Conservation (phyloP, 2,329 filamentous ascomycete genomes). For the Stromatinia cepivora region DNA sequence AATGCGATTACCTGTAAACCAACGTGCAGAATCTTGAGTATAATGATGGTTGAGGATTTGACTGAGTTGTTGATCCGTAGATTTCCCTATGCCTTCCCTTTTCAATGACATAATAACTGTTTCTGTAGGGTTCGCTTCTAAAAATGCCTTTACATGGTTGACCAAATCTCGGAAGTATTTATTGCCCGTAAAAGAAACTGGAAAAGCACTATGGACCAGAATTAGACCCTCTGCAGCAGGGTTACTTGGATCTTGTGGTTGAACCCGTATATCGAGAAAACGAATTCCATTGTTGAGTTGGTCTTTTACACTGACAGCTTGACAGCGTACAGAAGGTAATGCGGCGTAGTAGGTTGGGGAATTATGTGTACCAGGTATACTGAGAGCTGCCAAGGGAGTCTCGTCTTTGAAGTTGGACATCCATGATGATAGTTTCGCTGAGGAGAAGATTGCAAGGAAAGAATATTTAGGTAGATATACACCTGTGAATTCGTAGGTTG, state of each 20-base stretch:
- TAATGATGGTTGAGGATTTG: conserved; percentile 74
- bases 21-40: conserved; percentile 58
- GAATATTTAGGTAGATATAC: conserved; percentile 61
- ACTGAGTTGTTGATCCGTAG: conserved; percentile 76
- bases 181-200: conserved; percentile 76
- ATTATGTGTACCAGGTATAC: conserved; percentile 95
- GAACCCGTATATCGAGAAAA: conserved; percentile 89
- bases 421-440: conserved; percentile 70
- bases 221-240: conserved; percentile 64
- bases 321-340: conserved; percentile 89
- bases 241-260: conserved; percentile 59
- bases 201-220: conserved; percentile 89
- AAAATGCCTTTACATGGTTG: conserved; percentile 69
- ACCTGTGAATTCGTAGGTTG: conserved; percentile 59
- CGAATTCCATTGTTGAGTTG: conserved; percentile 90
- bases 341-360: conserved; percentile 82
- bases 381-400: conserved; percentile 75
- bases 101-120: conserved; percentile 85
- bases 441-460: conserved; percentile 67
- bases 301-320: conserved; percentile 72
- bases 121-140: conserved; percentile 76
- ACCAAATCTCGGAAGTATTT: conserved; percentile 78
- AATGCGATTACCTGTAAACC: conserved; percentile 77
- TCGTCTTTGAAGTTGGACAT: conserved; percentile 75
- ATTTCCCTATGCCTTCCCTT: conserved; percentile 80